Base-by-base conservation (phyloP, 257 asterid genomes). In the Fraxinus cuspidata region DNA sequence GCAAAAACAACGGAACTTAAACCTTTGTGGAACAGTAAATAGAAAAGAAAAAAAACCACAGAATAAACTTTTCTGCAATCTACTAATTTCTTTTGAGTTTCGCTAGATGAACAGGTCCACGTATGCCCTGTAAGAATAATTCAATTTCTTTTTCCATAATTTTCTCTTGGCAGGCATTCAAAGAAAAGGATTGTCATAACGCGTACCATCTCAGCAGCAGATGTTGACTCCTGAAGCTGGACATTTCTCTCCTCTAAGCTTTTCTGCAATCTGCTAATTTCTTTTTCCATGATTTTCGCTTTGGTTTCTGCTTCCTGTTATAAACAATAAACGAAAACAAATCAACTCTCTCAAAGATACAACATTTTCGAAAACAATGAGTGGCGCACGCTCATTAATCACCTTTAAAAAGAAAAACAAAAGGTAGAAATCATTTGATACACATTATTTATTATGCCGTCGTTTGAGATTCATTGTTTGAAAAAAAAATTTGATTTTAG, bases 271-370 rank as follows among this genome's bases (percentile, higher is more conserved):
- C 81, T 86, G 68, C 7, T 81, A 0, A 90, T 82, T 78, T 92
- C 93, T 72, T 87, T 86, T 81, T 88, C 91, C 96, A 90, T 83
- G 76, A 51, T 87, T 86, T 81, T 90, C 9, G 96, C 92, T 82
- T 89, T 92, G n/a, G 68, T 80, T 83, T 94, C 97, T 0, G 94
- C 94, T 80, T 90, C 91, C 98, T 94, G 83, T 12, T 68, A 51
- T 75, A 42, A 19, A 28, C 11, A 21, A 16, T 29, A 40, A 68
- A 68, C n/a, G 15, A 49, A 47, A 69, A 35, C 8, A 27, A 27
- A 60, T 8, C 2, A 35, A 76, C 21, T 34, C 74, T 27, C 13
- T 2, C 5, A 60, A 23, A 8, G 15, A 23, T 23, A 7, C 31
- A 21, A 23, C 0, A n/a, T 25, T 15, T 78, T 49, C 28, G 67